phyloP scores from a whole-genome alignment of 176 grass and related monocot species.

The Microstegium vimineum region DNA sequence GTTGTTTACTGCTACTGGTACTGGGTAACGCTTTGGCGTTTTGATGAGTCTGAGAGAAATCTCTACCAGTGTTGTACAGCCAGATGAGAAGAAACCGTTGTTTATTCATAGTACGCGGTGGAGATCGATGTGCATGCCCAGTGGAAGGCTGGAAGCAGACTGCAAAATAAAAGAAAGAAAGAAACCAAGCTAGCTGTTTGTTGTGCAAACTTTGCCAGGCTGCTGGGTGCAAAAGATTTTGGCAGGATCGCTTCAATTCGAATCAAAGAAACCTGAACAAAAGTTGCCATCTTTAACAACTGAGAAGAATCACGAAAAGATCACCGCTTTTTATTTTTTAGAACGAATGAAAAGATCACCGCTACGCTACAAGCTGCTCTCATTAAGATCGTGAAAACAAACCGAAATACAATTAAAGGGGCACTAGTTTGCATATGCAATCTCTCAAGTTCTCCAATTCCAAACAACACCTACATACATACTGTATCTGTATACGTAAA shows the following conservation, averaged over 20 bases:
- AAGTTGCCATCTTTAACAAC: background rate
- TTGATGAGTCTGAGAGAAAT: too few relatives aligned
- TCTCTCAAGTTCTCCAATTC: background rate
- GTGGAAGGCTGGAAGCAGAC: too few relatives aligned
- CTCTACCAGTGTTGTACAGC: background rate
- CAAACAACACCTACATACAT: background rate
- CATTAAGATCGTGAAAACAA: background rate
- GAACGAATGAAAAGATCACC: too few relatives aligned
- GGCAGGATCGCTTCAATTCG: background rate
- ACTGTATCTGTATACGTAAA: background rate
- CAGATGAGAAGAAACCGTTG: background rate
- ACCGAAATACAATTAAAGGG: background rate
- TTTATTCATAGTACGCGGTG: background rate
- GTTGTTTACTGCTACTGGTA: too few relatives aligned
- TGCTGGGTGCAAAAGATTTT: background rate
- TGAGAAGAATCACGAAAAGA: too few relatives aligned
- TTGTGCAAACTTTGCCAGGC: background rate
- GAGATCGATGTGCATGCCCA: background rate
- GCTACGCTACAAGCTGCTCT: too few relatives aligned
- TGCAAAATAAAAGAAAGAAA: background rate
- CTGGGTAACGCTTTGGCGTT: too few relatives aligned
- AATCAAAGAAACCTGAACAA: background rate
- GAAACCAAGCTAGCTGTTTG: too few relatives aligned
- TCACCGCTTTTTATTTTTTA: too few relatives aligned
- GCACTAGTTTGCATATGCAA: background rate